Conservation (phyloP, 768 basidiomycete species). For the Termitomyces sp. region DNA sequence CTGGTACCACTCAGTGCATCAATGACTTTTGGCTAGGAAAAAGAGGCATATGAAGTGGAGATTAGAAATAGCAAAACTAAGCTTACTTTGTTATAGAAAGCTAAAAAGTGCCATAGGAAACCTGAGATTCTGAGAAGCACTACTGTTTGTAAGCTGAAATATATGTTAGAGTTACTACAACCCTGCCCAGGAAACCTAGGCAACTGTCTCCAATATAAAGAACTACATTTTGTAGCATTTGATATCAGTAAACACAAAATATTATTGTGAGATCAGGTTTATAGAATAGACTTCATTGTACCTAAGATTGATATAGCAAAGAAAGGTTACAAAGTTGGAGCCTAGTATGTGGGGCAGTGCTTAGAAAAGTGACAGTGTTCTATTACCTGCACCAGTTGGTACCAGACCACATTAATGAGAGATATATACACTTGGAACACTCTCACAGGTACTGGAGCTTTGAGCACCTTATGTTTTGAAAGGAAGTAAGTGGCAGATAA, state of each 20-base stretch:
- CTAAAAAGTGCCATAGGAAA: too few species aligned
- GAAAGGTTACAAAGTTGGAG: neutral
- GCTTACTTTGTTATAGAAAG: too few species aligned
- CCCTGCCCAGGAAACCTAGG: neutral
- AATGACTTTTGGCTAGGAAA: too few species aligned
- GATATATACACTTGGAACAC: too few species aligned
- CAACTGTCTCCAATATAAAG: neutral
- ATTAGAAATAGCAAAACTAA: too few species aligned
- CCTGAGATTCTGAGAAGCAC: neutral
- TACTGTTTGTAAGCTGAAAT: neutral
- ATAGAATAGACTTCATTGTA: neutral
- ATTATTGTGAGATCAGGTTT: neutral
- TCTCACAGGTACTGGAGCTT: too few species aligned
- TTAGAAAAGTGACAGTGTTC: fast-evolving
- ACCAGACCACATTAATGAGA: neutral
- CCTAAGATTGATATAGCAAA: neutral
- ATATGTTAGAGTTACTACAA: neutral
- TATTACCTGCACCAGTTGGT: neutral
- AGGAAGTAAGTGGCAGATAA: too few species aligned
- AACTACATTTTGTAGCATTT: neutral
- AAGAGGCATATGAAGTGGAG: too few species aligned
- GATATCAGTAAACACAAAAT: neutral
- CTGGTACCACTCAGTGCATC: too few species aligned
- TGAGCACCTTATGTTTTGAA: too few species aligned
- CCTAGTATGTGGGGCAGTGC: neutral